A percentile compares a stretch with the other conserved stretches of the same genome.
Evolutionary conservation across 208 protist genomes (phyloP).

Genomic region (Acanthamoeba triangularis): DNA sequence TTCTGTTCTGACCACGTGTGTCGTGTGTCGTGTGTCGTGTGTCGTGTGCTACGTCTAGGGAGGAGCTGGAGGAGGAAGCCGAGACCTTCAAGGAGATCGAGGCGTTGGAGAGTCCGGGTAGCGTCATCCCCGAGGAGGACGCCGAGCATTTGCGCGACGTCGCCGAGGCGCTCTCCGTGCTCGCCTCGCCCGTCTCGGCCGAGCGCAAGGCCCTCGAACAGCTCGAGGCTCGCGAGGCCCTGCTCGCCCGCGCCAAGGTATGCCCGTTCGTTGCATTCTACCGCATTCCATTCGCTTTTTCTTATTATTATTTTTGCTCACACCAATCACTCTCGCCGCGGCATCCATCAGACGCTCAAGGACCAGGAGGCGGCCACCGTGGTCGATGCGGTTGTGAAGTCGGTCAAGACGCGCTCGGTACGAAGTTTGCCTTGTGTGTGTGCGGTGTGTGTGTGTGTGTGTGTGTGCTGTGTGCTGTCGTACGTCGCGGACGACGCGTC

Average conservation of each 20-base stretch:
- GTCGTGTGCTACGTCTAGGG: neutral
- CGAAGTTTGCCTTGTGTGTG: neutral
- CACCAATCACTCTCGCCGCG: neutral
- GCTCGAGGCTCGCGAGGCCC: constrained; percentile 64
- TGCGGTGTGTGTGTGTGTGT: neutral
- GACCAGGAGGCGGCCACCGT: neutral
- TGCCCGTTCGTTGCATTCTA: neutral
- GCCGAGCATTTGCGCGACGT: constrained; percentile 61
- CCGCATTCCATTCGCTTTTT: neutral
- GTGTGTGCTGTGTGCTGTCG: no score
- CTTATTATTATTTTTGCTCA: no score
- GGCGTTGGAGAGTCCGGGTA: constrained; percentile 48
- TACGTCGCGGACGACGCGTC: no score
- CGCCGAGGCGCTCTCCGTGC: constrained; percentile 45
- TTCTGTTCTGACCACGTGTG: neutral
- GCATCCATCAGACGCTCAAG: neutral
- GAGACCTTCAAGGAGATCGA: constrained; percentile 71
- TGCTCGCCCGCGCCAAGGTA: constrained; percentile 24
- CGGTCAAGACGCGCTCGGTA: constrained; percentile 42
- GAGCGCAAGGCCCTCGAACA: constrained; percentile 42
- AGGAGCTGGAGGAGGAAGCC: constrained; percentile 48
- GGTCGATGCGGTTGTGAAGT: neutral
- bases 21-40: neutral
- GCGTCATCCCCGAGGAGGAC: constrained; percentile 62
- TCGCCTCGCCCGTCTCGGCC: constrained; percentile 57